Evolutionary conservation across 2,329 filamentous ascomycete genomes (phyloP).

Genomic region (Fusarium caatingaense): DNA sequence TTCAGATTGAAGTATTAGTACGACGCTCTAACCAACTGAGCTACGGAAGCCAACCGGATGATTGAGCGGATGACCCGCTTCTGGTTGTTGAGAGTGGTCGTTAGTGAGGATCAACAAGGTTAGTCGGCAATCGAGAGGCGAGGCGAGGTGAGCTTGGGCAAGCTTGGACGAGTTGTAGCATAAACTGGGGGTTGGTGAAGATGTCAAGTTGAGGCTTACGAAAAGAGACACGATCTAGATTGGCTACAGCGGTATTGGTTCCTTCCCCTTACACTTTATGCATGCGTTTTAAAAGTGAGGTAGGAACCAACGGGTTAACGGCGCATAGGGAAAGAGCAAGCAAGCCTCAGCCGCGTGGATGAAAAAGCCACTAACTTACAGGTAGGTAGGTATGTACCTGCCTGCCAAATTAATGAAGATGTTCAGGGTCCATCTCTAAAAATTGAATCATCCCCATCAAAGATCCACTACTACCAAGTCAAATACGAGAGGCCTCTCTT

Average conservation of each 20-base stretch:
- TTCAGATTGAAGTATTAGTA: conserved; percentile 30
- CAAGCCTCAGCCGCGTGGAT: conserved; percentile 6
- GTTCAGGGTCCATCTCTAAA: conserved; percentile 30
- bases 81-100: background rate
- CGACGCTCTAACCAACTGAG: conserved; percentile 37
- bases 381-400: background rate
- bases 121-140: background rate
- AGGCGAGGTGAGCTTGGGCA: background rate
- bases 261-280: background rate
- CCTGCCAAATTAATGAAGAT: conserved; percentile 4
- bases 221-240: background rate
- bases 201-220: background rate
- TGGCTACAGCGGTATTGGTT: background rate
- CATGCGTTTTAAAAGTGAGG: background rate
- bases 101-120: conserved; percentile 13
- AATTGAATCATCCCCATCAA: conserved; percentile 1
- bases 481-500: conserved; percentile 20
- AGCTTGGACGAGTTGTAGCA: background rate
- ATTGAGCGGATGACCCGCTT: conserved; percentile 25
- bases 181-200: background rate
- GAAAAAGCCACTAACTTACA: conserved; percentile 1
- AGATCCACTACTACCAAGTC: background rate
- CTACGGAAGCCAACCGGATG: conserved; percentile 42
- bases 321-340: background rate
- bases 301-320: background rate